Conservation (phyloP, 2,329 filamentous ascomycete species). For the Atkinsonella hypoxylon region DNA sequence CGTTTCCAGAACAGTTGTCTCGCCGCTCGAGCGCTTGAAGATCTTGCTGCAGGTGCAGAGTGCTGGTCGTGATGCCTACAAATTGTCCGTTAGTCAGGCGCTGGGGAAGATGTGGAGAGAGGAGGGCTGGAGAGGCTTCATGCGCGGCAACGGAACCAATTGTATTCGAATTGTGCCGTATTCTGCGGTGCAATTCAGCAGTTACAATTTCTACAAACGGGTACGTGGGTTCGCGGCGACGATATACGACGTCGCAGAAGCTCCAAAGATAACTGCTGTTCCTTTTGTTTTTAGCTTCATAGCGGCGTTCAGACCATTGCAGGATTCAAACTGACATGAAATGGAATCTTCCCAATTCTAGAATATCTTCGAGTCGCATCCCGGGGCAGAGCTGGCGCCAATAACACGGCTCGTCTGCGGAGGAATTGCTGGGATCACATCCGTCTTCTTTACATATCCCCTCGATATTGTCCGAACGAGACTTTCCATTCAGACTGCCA, state of each 20-base stretch:
- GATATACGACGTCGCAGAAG: background rate
- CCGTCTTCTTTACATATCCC: slow-evolving; percentile 88
- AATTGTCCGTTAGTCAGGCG: slow-evolving; percentile 79
- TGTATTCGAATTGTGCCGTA: slow-evolving; percentile 98
- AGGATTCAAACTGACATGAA: background rate
- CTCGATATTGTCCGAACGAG: slow-evolving; percentile 95
- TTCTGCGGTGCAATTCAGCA: slow-evolving; percentile 94
- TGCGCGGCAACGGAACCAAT: slow-evolving; percentile 96
- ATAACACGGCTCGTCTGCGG: slow-evolving; percentile 75
- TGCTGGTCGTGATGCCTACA: slow-evolving; percentile 81
- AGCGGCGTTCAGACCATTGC: background rate
- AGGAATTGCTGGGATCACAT: slow-evolving; percentile 86
- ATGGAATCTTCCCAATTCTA: slow-evolving; percentile 11
- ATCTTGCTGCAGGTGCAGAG: slow-evolving; percentile 97
- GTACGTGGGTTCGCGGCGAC: slow-evolving; percentile 34
- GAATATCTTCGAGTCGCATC: slow-evolving; percentile 65
- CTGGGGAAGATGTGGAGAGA: slow-evolving; percentile 92
- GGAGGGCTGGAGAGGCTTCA: slow-evolving; percentile 93
- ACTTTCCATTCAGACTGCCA: slow-evolving; percentile 95
- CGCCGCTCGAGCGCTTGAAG: slow-evolving; percentile 88
- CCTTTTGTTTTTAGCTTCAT: too few species aligned
- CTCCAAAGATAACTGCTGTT: background rate
- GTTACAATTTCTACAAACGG: slow-evolving; percentile 93
- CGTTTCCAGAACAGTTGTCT: slow-evolving; percentile 95
- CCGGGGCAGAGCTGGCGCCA: slow-evolving; percentile 62